Conservation (phyloP, 148 eudicot species). For the Rhododendron henanense region DNA sequence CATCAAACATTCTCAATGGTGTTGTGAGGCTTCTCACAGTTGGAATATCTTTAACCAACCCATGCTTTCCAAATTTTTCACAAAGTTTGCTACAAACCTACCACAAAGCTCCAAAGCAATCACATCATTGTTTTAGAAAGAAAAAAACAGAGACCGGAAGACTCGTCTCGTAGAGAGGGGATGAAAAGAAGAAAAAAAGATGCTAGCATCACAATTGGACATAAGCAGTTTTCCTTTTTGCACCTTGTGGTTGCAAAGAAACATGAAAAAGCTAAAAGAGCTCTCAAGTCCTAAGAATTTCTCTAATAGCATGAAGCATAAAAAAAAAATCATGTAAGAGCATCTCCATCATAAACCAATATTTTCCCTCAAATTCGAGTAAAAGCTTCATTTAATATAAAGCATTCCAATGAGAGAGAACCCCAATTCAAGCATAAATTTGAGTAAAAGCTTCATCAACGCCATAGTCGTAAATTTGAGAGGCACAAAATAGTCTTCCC, state of each 20-base stretch:
- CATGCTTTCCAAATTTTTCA: constrained; percentile 95
- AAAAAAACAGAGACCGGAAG: background rate
- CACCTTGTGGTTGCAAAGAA: background rate
- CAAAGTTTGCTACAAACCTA: constrained; percentile 77
- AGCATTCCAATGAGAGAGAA: no score
- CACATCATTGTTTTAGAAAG: background rate
- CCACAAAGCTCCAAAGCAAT: constrained; percentile 1
- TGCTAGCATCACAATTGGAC: background rate
- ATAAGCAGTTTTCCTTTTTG: background rate
- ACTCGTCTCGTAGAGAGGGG: background rate
- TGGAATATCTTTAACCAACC: constrained; percentile 74
- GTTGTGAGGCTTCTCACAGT: constrained; percentile 82
- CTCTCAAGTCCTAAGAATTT: background rate
- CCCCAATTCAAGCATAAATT: no score
- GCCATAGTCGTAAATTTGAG: no score
- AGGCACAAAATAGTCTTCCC: no score
- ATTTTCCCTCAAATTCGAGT: no score
- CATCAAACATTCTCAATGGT: constrained; percentile 82
- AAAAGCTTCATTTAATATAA: no score
- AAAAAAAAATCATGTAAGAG: background rate
- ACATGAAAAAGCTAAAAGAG: background rate
- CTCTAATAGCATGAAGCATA: background rate
- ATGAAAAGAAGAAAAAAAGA: background rate
- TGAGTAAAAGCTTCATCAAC: background rate
- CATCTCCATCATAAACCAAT: background rate